Evolutionary conservation across 768 basidiomycete species (phyloP).

Genomic region (Auricularia sp.): DNA sequence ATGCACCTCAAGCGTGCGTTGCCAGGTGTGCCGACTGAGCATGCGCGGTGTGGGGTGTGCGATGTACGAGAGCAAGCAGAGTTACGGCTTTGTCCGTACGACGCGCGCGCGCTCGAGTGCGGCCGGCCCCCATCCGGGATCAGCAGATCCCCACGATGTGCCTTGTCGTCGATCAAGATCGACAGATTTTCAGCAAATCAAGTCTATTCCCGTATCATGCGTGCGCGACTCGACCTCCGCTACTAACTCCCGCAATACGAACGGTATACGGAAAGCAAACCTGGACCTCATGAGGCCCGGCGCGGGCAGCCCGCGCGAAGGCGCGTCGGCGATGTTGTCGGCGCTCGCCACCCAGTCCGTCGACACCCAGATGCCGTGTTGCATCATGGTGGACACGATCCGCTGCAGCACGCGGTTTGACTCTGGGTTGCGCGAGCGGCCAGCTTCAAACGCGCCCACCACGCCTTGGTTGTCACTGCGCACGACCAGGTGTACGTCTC

Average conservation of each 20-base stretch:
- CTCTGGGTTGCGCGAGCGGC: slow-evolving; percentile 18
- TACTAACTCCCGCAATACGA: not conserved
- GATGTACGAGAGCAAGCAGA: not conserved
- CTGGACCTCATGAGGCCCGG: not conserved
- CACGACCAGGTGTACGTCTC: slow-evolving; percentile 11
- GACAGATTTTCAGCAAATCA: too few species aligned
- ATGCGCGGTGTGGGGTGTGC: not conserved
- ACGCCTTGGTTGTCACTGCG: slow-evolving; percentile 29
- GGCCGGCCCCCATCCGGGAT: too few species aligned
- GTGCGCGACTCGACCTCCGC: not conserved
- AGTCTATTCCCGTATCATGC: too few species aligned
- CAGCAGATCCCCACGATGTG: too few species aligned
- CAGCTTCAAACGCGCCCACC: slow-evolving; percentile 20
- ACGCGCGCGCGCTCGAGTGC: too few species aligned
- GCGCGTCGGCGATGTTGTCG: slow-evolving; percentile 23
- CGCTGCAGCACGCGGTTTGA: slow-evolving; percentile 23
- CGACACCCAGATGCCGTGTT: slow-evolving; percentile 6
- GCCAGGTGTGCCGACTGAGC: too few species aligned
- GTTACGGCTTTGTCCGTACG: too few species aligned
- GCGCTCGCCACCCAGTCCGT: slow-evolving; percentile 15
- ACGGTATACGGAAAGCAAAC: not conserved
- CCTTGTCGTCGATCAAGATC: too few species aligned
- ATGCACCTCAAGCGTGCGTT: too few species aligned
- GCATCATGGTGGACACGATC: slow-evolving; percentile 16
- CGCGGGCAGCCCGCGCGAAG: slow-evolving; percentile 17